Percentiles rank a stretch among this genome's conserved stretches.
These are phyloP conservation scores for Beauveria australis DNA, from an alignment of 2,329 filamentous ascomycete genomes.

Conservation along the genomic window DNA sequence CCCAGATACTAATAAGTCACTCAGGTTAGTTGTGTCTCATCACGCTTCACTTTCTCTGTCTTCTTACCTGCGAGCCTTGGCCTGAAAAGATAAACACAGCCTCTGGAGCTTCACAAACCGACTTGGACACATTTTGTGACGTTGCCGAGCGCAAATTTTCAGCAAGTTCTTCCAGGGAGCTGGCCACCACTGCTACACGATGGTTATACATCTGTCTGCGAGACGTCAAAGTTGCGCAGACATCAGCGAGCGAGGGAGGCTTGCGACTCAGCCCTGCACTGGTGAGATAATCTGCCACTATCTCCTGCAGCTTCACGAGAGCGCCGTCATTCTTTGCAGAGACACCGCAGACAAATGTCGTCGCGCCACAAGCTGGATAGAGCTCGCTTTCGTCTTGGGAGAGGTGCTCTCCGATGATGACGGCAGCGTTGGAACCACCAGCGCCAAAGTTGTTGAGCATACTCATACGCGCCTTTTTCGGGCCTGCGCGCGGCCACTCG, in stretches of 20 bases:
- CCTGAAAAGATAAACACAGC: neutral
- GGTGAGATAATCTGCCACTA: neutral
- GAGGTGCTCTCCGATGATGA: constrained; percentile 17
- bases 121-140: neutral
- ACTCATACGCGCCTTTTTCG: constrained; percentile 16
- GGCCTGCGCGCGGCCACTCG: neutral
- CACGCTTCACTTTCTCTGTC: neutral
- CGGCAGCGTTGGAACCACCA: constrained; percentile 18
- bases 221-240: neutral
- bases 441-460: constrained; percentile 29
- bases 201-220: neutral
- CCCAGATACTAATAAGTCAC: neutral
- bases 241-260: neutral
- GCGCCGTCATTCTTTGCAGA: neutral
- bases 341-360: neutral
- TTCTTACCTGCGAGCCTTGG: neutral
- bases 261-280: neutral
- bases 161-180: neutral
- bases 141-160: neutral
- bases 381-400: neutral
- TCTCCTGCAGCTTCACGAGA: neutral
- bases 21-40: neutral
- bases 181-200: neutral
- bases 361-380: neutral
- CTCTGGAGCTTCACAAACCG: neutral